Percentiles rank a stretch among this genome's conserved stretches.
Evolutionary conservation across 169 alveolate genomes (phyloP).

Genomic region (Eimeria necatrix): DNA sequence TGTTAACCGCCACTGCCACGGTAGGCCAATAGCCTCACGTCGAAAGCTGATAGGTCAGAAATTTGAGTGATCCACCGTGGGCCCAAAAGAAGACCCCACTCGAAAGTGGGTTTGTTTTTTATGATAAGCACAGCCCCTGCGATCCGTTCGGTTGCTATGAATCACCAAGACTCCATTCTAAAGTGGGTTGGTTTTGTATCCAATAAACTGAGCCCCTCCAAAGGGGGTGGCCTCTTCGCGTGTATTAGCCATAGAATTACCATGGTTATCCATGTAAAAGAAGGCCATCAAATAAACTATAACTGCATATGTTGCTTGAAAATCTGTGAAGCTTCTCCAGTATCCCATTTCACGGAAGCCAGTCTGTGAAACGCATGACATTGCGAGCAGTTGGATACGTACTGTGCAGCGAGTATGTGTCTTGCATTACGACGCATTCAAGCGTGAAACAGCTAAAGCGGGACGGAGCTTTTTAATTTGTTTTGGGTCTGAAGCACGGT

Average conservation of each 20-base stretch:
- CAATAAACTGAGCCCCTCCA: slow-evolving; percentile 77
- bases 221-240: slow-evolving; percentile 70
- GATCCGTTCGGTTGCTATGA: slow-evolving; percentile 81
- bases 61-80: slow-evolving; percentile 82
- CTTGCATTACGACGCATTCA: no score
- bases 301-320: slow-evolving; percentile 66
- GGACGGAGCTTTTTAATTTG: no score
- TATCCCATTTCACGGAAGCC: no score
- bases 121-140: background rate
- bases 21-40: slow-evolving; percentile 96
- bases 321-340: no score
- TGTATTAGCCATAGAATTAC: slow-evolving; percentile 83
- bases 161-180: slow-evolving; percentile 69
- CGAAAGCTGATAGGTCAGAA: slow-evolving; percentile 89
- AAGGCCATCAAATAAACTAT: slow-evolving; percentile 83
- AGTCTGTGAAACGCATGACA: no score
- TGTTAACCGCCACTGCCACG: slow-evolving; percentile 97
- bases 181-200: slow-evolving; percentile 78
- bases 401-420: no score
- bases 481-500: no score
- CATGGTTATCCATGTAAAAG: slow-evolving; percentile 73
- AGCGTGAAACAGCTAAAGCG: no score
- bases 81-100: background rate
- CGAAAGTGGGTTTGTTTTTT: no score
- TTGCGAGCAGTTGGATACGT: no score